Evolutionary conservation across 345 rosid genomes (phyloP).

Genomic region (Pistacia atlantica): DNA sequence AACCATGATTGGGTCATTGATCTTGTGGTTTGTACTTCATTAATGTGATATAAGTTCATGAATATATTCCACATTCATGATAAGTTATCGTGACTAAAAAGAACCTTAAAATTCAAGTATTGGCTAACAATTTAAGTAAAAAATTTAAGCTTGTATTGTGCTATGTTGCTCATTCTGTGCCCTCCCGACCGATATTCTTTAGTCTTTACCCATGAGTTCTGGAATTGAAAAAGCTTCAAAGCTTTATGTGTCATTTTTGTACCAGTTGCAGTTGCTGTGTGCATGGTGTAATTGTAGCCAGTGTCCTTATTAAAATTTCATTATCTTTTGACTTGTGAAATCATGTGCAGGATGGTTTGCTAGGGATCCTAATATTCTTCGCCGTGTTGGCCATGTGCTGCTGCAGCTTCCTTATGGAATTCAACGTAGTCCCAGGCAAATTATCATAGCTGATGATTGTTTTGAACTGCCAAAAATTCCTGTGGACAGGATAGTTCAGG

Average conservation of each 20-base stretch:
- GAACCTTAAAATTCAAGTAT: neutral
- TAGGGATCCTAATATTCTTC: slow-evolving; percentile 74
- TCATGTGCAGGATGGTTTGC: slow-evolving; percentile 84
- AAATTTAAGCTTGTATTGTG: neutral
- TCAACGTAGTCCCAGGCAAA: slow-evolving; percentile 83
- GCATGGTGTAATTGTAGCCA: neutral
- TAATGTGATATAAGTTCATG: neutral
- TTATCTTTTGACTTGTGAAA: slow-evolving; percentile 18
- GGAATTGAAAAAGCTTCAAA: no score
- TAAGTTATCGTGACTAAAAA: neutral
- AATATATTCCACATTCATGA: neutral
- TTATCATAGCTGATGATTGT: slow-evolving; percentile 89
- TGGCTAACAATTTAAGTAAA: no score
- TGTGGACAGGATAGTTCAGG: slow-evolving; percentile 62
- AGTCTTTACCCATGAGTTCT: no score
- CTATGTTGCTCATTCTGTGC: no score
- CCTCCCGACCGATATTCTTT: no score
- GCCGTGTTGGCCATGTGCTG: slow-evolving; percentile 82
- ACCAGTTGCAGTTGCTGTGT: neutral
- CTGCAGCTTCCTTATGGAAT: slow-evolving; percentile 85
- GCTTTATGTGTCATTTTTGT: neutral
- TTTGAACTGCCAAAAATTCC: slow-evolving; percentile 78
- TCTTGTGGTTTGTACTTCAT: neutral
- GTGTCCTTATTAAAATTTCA: slow-evolving; percentile 6
- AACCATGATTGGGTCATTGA: neutral